These are phyloP conservation scores for Podospora conica DNA, from an alignment of 495 filamentous ascomycete species.

Conservation along the genomic window DNA sequence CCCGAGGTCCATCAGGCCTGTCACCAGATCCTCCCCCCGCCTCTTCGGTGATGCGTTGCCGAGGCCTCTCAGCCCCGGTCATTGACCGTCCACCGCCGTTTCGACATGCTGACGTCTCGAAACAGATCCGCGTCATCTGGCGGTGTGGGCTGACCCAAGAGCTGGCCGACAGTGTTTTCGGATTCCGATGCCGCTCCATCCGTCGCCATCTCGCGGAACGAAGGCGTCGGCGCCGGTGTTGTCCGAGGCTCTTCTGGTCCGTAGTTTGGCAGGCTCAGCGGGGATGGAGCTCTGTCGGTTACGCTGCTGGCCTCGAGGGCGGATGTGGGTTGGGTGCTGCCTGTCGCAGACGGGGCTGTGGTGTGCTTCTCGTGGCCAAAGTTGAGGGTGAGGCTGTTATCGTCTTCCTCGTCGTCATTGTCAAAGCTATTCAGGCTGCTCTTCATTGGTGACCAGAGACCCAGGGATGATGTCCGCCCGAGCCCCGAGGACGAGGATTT, in stretches of 20 bases:
- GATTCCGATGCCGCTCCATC: not conserved
- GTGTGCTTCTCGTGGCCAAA: conserved; percentile 30
- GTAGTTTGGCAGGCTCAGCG: not conserved
- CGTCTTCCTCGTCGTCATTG: conserved; percentile 32
- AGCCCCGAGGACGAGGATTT: conserved; percentile 18
- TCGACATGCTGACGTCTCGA: conserved; percentile 33
- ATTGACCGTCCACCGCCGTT: conserved; percentile 43
- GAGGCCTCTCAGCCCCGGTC: conserved; percentile 22
- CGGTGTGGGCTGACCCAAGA: conserved; percentile 34
- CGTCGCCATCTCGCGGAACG: not conserved
- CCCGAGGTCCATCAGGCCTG: not conserved
- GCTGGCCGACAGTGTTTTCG: conserved; percentile 23
- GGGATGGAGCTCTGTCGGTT: not conserved
- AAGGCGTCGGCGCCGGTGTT: not conserved
- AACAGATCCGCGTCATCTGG: conserved; percentile 33
- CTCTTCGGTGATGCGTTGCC: not conserved
- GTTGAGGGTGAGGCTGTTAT: conserved; percentile 42
- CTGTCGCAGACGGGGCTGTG: not conserved
- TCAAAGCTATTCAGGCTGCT: conserved; percentile 17
- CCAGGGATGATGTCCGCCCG: conserved; percentile 24
- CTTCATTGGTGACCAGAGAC: conserved; percentile 32
- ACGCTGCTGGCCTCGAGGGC: not conserved
- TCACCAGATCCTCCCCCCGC: not conserved
- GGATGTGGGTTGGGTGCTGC: not conserved
- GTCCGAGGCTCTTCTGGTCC: not conserved